Evolutionary conservation across 257 asterid species (phyloP).

Genomic region (Fraxinus cuspidata): DNA sequence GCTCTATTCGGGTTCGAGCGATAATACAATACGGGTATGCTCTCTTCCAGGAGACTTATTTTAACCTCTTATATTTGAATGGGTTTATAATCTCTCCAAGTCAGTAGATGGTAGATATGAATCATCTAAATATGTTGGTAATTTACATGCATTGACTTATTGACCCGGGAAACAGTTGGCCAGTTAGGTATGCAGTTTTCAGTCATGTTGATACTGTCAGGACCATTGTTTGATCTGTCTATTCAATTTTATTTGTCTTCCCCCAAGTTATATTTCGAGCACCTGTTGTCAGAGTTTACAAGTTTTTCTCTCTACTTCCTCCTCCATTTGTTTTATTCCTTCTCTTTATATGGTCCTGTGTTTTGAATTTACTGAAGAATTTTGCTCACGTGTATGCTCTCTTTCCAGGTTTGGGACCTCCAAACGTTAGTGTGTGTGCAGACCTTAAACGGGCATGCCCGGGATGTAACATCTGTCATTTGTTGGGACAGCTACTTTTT

Average conservation of each 20-base stretch:
- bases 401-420: constrained; percentile 59
- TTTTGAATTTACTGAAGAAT: no score
- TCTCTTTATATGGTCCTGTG: no score
- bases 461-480: constrained; percentile 49
- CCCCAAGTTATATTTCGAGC: no score
- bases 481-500: constrained; percentile 56
- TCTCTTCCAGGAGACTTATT: neutral
- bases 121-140: neutral
- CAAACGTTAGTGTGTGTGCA: constrained; percentile 58
- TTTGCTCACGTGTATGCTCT: neutral
- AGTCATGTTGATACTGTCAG: no score
- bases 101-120: neutral
- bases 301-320: no score
- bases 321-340: no score
- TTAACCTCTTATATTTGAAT: neutral
- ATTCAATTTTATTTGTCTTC: no score
- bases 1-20: constrained; percentile 61
- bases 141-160: no score
- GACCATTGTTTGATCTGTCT: no score
- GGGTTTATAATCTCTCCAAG: neutral
- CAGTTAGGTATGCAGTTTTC: no score
- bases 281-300: no score
- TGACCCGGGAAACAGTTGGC: no score
- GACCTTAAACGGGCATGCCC: constrained; percentile 47
- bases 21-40: constrained; percentile 51